Percentiles rank a stretch among this genome's conserved stretches.
These are phyloP conservation scores for Kuraishia floccosa DNA, from an alignment of 805 yeast species.

Conservation along the genomic window DNA sequence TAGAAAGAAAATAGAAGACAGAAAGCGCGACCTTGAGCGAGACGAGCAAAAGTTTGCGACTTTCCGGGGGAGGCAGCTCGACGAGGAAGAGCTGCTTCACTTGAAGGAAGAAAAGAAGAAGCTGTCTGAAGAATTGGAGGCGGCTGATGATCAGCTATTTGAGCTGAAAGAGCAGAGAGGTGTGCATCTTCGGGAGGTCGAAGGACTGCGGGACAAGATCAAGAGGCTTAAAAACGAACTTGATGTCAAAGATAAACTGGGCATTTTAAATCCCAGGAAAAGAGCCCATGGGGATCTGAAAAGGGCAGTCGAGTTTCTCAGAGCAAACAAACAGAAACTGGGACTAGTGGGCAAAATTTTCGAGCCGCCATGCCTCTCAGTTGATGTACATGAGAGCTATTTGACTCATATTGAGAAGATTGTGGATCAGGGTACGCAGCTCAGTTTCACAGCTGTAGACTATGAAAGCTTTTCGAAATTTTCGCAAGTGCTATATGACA, in stretches of 20 bases:
- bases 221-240: constrained; percentile 11
- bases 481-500: constrained; percentile 29
- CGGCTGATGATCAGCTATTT: too few species aligned
- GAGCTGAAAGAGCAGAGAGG: too few species aligned
- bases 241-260: constrained; percentile 36
- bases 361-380: constrained; percentile 67
- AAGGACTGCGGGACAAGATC: too few species aligned
- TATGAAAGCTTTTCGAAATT: constrained; percentile 35
- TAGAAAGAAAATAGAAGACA: too few species aligned
- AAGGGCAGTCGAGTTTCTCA: constrained; percentile 29
- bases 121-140: too few species aligned
- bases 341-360: constrained; percentile 29
- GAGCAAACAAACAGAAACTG: constrained; percentile 20
- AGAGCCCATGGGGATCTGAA: constrained; percentile 14
- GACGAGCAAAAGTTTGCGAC: neutral
- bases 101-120: constrained; percentile 8
- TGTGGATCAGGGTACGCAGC: constrained; percentile 38
- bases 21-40: neutral
- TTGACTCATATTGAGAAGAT: constrained; percentile 49
- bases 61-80: neutral
- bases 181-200: too few species aligned
- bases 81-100: neutral
- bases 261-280: constrained; percentile 24
- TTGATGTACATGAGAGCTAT: constrained; percentile 40
- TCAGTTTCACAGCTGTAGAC: constrained; percentile 53